A percentile compares a stretch with the other conserved stretches of the same genome.
Evolutionary conservation across 805 yeast species (phyloP).

Genomic region (Torulaspora quercuum): DNA sequence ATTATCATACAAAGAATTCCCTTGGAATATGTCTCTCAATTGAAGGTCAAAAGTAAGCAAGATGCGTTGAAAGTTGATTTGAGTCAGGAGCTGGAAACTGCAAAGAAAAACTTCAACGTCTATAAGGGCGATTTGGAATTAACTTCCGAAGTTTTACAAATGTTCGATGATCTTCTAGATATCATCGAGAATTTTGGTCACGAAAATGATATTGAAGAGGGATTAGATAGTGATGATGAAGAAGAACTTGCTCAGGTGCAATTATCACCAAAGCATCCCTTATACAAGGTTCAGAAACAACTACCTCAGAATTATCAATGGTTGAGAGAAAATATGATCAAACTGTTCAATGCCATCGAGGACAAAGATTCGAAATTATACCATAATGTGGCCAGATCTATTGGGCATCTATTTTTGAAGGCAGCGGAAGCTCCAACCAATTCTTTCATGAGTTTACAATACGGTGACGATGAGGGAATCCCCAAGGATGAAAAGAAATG

Average conservation of each 20-base stretch:
- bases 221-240: constrained; percentile 56
- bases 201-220: constrained; percentile 50
- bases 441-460: constrained; percentile 53
- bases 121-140: constrained; percentile 42
- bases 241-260: constrained; percentile 37
- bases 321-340: constrained; percentile 36
- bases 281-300: constrained; percentile 39
- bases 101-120: constrained; percentile 44
- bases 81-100: constrained; percentile 43
- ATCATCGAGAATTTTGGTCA: constrained; percentile 64
- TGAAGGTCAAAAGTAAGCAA: constrained; percentile 40
- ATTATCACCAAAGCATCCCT: constrained; percentile 53
- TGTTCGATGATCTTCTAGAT: constrained; percentile 65
- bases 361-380: constrained; percentile 30
- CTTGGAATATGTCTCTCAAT: constrained; percentile 50
- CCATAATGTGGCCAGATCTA: constrained; percentile 43
- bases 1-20: constrained; percentile 58
- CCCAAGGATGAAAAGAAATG: constrained; percentile 27
- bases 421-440: constrained; percentile 61
- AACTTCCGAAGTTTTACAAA: constrained; percentile 50
- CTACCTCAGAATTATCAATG: constrained; percentile 50
- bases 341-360: constrained; percentile 20
- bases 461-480: constrained; percentile 46
- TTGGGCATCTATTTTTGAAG: constrained; percentile 62
- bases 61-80: constrained; percentile 37